Base-by-base conservation (phyloP, 176 grass and related monocot species). In the Carex parvula region DNA sequence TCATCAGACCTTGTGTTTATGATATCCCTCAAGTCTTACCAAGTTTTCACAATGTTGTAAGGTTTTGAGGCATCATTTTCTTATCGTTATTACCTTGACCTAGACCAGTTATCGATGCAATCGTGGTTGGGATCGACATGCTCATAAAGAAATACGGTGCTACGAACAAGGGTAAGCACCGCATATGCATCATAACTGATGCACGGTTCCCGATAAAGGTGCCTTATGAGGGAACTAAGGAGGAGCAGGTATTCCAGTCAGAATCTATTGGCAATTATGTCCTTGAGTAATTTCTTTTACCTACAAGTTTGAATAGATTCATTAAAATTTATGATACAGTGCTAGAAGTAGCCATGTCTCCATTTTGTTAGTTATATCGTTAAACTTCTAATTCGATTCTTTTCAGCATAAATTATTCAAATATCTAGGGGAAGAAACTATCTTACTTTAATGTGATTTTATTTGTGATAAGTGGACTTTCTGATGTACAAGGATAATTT, bases 91-190 rank as follows among this genome's bases (percentile, higher is more conserved):
- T 56, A 82, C 95, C 93, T 98, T 92, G 86, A 91, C 89, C 48
- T 46, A 85, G 15, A 39, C 67, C 81, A 98, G 95, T 98, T 90
- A 70, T 98, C 50, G 95, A 98, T 93, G 91, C 91, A 53, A 88
- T 98, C 91, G 95, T 98, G 88, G 91, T 95, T 84, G 92, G 92
- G 64, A 91, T 95, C 32, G 92, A 98, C 85, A 93, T 98, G 95
- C 57, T 98, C 64, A 93, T 98, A 84, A 98, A 92, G 83, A 98
- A 94, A 89, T 98, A 83, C 24, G 84, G 85, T 35, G 30, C 68
- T 86, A 87, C 64, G 53, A 86, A 73, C 63, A 98, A 95, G 89
- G 89, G 69, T 70, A 95, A 91, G 60, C 84, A 88, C 32, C 79
- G 91, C n/a, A 60, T 98, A 79, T 95, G 91, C 84, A 37, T 98